A percentile compares a stretch with the other conserved stretches of the same genome.
Conservation (phyloP, 177 flowering plant species). For the Telopea speciosissima region DNA sequence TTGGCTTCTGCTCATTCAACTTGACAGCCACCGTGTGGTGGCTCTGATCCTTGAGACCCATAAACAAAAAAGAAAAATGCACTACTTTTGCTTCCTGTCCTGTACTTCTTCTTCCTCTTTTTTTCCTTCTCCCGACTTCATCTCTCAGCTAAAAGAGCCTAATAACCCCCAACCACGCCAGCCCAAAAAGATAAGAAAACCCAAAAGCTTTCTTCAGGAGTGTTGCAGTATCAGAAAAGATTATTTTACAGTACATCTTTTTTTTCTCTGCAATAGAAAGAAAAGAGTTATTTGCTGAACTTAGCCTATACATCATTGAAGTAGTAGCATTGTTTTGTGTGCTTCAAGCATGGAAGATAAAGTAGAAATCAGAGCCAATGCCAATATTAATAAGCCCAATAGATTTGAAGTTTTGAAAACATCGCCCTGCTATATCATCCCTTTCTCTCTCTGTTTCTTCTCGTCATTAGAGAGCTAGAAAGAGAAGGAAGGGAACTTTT, state of each 20-base stretch:
- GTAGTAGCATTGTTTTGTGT: constrained; percentile 39
- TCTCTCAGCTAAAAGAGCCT: constrained; percentile 17
- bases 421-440: no score
- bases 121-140: constrained; percentile 26
- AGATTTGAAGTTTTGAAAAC: no score
- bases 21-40: constrained; percentile 51
- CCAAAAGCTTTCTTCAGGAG: constrained; percentile 18
- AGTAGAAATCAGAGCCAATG: not conserved
- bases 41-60: constrained; percentile 46
- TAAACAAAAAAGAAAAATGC: constrained; percentile 11
- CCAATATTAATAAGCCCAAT: not conserved
- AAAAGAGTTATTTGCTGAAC: constrained; percentile 14
- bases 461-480: constrained; percentile 3
- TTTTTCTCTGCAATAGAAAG: not conserved
- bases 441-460: constrained; percentile 7
- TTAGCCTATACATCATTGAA: constrained; percentile 22
- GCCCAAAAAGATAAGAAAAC: not conserved
- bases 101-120: constrained; percentile 19
- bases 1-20: constrained; percentile 40
- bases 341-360: constrained; percentile 18
- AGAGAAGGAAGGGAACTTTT: constrained; percentile 10
- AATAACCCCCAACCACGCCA: constrained; percentile 2
- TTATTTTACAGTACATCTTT: constrained; percentile 3
- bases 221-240: constrained; percentile 13
- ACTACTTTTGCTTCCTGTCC: not conserved